Evolutionary conservation across 208 protist genomes (phyloP), one percentile per base, ranked within the genome.

Genomic region (Wallacemonas sp.): DNA sequence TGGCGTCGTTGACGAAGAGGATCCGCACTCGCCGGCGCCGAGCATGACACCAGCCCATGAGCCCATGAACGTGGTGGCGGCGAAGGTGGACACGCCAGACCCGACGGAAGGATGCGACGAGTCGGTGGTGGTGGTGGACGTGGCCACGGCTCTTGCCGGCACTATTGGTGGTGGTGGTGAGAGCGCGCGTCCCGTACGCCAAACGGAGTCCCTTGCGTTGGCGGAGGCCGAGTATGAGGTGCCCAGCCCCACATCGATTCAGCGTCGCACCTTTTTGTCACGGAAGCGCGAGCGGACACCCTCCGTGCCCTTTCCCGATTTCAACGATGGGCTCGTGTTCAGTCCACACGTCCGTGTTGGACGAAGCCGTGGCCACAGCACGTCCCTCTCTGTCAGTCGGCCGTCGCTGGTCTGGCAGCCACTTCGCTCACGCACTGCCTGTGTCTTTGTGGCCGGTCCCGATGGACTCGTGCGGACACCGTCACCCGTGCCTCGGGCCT

Each of bases 271-370:
- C 10, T 59, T 59, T 29, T 25, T 59, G 52, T 59, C 52, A 10
- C 26, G 52, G 12, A 59, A 59, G 32, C 52, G 52, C 14, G 52
- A 59, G 52, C 52, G 52, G 29, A 59, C 52, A 8, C 52, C 52
- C 3, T 42, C 52, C 11, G 38, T 64, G 36, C 23, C 49, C 61
- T 12, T 32, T 54, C 18, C 36, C 20, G 36, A 23, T 18, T 57
- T 65, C 20, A n/a, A 23, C n/a, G 70, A 79, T 25, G 77, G 77
- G 2, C 67, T 82, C 25, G 77, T 82, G 11, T 70, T 76, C 50
- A 82, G 72, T 31, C 77, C 77, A 42, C 32, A 55, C 7, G 31
- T 59, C 5, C 52, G 52, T 39, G 8, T 59, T 8, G 31, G 29
- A 5, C 52, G 52, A 5, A 23, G 52, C 28, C 52, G 52, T 41